Percentiles rank a stretch among this genome's conserved stretches.
phyloP scores from a whole-genome alignment of 163 green algal species.

The Scenedesmus sp. region DNA sequence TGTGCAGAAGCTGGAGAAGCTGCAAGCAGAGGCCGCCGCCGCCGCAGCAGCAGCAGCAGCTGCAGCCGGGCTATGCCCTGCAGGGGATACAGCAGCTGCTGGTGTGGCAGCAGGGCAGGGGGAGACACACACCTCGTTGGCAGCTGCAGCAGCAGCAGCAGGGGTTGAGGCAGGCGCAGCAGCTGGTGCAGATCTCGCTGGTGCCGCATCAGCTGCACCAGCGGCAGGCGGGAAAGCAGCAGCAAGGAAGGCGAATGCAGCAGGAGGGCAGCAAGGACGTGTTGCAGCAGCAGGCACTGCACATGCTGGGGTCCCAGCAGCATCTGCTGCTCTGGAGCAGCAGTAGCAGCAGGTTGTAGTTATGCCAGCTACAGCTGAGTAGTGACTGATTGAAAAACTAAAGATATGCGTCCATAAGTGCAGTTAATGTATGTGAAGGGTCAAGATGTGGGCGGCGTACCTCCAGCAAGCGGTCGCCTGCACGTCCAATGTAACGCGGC shows the following conservation, averaged over 20 bases:
- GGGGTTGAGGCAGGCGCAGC: neutral
- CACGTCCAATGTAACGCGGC: neutral
- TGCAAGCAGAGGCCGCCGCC: neutral
- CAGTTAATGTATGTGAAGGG: no score
- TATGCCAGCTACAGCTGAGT: no score
- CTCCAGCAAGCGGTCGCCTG: neutral
- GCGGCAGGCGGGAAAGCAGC: neutral
- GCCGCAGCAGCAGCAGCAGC: neutral
- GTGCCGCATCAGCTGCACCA: neutral
- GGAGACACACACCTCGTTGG: no score
- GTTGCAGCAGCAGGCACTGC: neutral
- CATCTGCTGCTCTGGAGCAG: neutral
- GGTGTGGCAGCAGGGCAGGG: no score
- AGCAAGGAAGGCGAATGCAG: neutral
- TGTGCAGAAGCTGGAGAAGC: slow-evolving; percentile 6
- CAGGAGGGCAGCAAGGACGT: neutral
- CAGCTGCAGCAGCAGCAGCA: neutral
- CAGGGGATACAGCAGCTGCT: neutral
- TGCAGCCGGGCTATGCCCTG: neutral
- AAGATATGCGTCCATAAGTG: no score
- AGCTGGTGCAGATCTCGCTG: neutral
- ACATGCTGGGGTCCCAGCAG: no score
- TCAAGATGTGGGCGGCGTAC: no score
- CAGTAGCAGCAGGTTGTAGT: neutral
- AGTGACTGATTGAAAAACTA: no score